A percentile compares a stretch with the other conserved stretches of the same genome.
Evolutionary conservation across 148 eudicot genomes (phyloP).

Genomic region (Vaccinium myrtillus): DNA sequence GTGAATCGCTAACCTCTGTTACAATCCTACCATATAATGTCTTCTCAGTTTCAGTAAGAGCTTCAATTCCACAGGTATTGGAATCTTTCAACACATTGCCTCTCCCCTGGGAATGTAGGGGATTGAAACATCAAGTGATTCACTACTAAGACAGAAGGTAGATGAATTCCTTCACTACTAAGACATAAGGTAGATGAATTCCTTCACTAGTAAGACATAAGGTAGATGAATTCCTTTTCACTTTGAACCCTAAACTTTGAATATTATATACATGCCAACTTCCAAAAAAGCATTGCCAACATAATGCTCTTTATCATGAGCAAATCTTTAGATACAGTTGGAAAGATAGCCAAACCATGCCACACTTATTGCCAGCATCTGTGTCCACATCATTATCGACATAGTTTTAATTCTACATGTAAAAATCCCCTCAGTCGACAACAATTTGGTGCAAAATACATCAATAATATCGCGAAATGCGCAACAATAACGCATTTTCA

Average conservation of each 20-base stretch:
- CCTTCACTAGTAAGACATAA: background rate
- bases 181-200: background rate
- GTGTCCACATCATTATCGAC: background rate
- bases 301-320: background rate
- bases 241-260: background rate
- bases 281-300: constrained; percentile 2
- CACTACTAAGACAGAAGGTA: background rate
- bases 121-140: constrained; percentile 5
- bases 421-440: background rate
- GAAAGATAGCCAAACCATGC: background rate
- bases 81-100: background rate
- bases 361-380: background rate
- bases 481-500: background rate
- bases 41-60: too few species aligned
- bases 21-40: too few species aligned
- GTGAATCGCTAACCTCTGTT: too few species aligned
- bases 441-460: background rate
- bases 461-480: background rate
- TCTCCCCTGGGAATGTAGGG: background rate
- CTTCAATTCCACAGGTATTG: too few species aligned
- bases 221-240: background rate
- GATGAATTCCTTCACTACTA: background rate
- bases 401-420: background rate
- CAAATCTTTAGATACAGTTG: background rate
- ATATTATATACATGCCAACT: background rate